These are phyloP conservation scores for Podosphaera xanthii DNA, from an alignment of 2,329 filamentous ascomycete genomes.

Conservation along the genomic window DNA sequence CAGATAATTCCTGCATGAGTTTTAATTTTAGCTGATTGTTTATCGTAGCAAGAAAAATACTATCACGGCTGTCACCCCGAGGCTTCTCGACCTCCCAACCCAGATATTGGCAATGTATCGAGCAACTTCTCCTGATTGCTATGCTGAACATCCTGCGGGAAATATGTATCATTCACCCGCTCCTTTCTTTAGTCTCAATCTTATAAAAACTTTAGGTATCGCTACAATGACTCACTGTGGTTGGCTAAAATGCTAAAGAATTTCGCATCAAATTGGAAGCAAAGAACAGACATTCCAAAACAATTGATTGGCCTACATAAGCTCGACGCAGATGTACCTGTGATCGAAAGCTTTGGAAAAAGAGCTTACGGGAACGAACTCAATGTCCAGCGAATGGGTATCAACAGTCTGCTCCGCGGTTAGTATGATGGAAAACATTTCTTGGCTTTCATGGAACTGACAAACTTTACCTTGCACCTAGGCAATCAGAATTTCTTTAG, in stretches of 20 bases:
- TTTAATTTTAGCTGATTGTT: not conserved
- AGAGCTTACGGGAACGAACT: constrained; percentile 39
- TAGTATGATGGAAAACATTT: constrained; percentile 4
- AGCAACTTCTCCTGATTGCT: constrained; percentile 53
- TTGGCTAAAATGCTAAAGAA: constrained; percentile 32
- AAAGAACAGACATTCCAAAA: constrained; percentile 26
- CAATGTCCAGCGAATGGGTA: constrained; percentile 33
- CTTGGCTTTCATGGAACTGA: not conserved
- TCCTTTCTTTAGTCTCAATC: not conserved
- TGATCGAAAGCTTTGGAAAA: constrained; percentile 34
- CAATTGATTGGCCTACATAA: constrained; percentile 31
- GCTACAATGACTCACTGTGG: constrained; percentile 46
- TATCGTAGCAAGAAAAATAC: constrained; percentile 16
- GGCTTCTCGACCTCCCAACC: constrained; percentile 48
- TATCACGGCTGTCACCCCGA: constrained; percentile 43
- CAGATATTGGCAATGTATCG: constrained; percentile 58
- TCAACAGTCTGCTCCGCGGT: constrained; percentile 38
- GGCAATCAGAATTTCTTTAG: constrained; percentile 35
- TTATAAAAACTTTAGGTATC: constrained; percentile 11
- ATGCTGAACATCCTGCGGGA: constrained; percentile 35
- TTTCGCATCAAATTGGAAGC: constrained; percentile 28
- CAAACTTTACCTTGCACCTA: constrained; percentile 4
- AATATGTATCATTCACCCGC: constrained; percentile 32
- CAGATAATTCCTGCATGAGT: not conserved
- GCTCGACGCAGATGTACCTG: constrained; percentile 35